phyloP scores from a whole-genome alignment of 1,284 basidiomycete species.

The Malassezia yamatoensis region DNA sequence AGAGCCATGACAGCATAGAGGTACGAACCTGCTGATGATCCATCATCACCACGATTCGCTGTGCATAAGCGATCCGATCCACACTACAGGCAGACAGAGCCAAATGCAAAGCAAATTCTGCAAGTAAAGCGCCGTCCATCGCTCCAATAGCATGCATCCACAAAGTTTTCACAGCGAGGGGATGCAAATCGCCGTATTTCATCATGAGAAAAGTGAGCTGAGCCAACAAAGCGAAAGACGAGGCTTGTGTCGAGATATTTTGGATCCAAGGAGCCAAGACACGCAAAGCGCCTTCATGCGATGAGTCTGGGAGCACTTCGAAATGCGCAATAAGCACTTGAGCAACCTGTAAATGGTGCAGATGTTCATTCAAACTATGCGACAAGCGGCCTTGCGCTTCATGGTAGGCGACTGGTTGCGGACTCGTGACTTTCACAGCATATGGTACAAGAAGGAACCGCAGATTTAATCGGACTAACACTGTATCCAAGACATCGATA shows the following conservation, averaged over 20 bases:
- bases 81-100: conserved; percentile 2
- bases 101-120: neutral
- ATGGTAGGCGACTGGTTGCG: conserved; percentile 60
- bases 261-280: conserved; percentile 8
- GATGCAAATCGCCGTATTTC: conserved; percentile 63
- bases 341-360: neutral
- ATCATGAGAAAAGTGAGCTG: conserved; percentile 71
- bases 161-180: conserved; percentile 67
- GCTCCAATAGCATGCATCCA: conserved; percentile 51
- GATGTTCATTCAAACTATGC: neutral
- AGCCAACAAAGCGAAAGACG: conserved; percentile 53
- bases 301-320: conserved; percentile 1
- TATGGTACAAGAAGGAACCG: neutral
- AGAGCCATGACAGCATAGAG: neutral
- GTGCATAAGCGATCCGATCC: conserved; percentile 4
- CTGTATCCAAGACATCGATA: conserved; percentile 58
- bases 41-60: neutral
- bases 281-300: neutral
- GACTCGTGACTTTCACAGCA: conserved; percentile 58
- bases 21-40: neutral
- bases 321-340: conserved; percentile 2
- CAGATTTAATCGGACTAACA: neutral
- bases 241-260: neutral
- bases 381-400: conserved; percentile 2
- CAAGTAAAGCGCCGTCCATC: neutral